Percentiles rank a stretch among this genome's conserved stretches.
phyloP scores from a whole-genome alignment of 1,139 yeast genomes.

The Pneumocystis wakefieldiae region DNA sequence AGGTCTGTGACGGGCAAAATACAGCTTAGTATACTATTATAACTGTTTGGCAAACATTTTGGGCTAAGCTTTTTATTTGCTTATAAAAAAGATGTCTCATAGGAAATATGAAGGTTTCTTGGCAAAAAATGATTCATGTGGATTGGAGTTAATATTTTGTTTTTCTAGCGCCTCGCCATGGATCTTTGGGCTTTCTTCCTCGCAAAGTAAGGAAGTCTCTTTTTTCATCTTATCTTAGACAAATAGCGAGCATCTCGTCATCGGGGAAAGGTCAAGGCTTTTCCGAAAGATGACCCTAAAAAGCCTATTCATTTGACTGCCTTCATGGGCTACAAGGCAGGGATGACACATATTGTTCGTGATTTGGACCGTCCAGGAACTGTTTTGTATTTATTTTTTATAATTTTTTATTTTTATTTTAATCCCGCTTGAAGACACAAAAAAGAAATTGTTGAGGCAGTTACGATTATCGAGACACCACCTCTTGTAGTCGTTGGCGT shows the following conservation, averaged over 20 bases:
- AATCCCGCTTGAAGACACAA: constrained; percentile 41
- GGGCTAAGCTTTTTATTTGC: too few relatives aligned
- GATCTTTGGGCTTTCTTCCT: constrained; percentile 84
- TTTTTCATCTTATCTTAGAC: constrained; percentile 52
- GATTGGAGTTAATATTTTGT: background rate
- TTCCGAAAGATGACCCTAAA: constrained; percentile 97
- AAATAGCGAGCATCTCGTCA: constrained; percentile 86
- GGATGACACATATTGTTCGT: constrained; percentile 99
- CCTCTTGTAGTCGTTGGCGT: constrained; percentile 98
- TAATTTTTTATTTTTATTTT: background rate
- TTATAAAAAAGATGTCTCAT: background rate
- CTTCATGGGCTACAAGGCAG: constrained; percentile 98
- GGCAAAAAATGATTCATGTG: background rate
- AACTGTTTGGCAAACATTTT: too few relatives aligned
- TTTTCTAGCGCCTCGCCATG: constrained; percentile 93
- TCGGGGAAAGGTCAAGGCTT: constrained; percentile 97
- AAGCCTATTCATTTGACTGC: constrained; percentile 99
- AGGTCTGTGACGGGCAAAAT: too few relatives aligned
- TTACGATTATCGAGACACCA: constrained; percentile 98
- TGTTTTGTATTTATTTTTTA: constrained; percentile 43
- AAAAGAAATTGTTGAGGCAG: constrained; percentile 99
- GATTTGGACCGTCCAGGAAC: constrained; percentile 99
- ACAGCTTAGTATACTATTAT: too few relatives aligned
- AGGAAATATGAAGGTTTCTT: constrained; percentile 1
- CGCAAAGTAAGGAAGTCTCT: constrained; percentile 7